These are phyloP conservation scores for Neopestalotiopsis sp. DNA, from an alignment of 2,329 filamentous ascomycete genomes.

Conservation along the genomic window DNA sequence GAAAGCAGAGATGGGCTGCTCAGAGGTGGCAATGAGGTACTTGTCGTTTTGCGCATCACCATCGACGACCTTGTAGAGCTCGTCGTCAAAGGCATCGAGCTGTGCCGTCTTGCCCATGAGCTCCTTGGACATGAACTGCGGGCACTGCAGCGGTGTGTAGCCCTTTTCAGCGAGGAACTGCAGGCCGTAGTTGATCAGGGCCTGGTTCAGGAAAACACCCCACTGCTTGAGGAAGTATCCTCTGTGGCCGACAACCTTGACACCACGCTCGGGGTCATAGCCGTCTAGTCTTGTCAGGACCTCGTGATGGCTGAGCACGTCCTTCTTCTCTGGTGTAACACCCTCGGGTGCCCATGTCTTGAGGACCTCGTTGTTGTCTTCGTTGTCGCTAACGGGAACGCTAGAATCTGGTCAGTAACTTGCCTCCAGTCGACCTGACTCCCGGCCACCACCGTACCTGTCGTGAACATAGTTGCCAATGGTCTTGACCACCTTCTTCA, in stretches of 20 bases:
- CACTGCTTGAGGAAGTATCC: slow-evolving; percentile 92
- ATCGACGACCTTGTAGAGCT: slow-evolving; percentile 94
- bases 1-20: slow-evolving; percentile 92
- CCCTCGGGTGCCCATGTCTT: slow-evolving; percentile 83
- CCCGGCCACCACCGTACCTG: slow-evolving; percentile 43
- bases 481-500: slow-evolving; percentile 80
- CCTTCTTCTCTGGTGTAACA: slow-evolving; percentile 74
- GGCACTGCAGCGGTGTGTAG: slow-evolving; percentile 83
- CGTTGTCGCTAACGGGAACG: slow-evolving; percentile 38
- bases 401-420: slow-evolving; percentile 25
- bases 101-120: slow-evolving; percentile 99
- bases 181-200: slow-evolving; percentile 92
- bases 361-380: slow-evolving; percentile 81
- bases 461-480: slow-evolving; percentile 94
- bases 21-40: slow-evolving; percentile 79
- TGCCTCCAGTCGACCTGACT: background rate
- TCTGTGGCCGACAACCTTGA: slow-evolving; percentile 92
- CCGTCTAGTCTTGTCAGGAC: slow-evolving; percentile 87
- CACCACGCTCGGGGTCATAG: slow-evolving; percentile 90
- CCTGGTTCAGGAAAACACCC: slow-evolving; percentile 90
- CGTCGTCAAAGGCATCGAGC: slow-evolving; percentile 95
- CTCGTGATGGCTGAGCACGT: slow-evolving; percentile 90
- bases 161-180: slow-evolving; percentile 85
- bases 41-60: slow-evolving; percentile 90
- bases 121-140: slow-evolving; percentile 93